Evolutionary conservation across 192 early-diverging fungal species (phyloP).

Genomic region (Funneliformis geosporum): DNA sequence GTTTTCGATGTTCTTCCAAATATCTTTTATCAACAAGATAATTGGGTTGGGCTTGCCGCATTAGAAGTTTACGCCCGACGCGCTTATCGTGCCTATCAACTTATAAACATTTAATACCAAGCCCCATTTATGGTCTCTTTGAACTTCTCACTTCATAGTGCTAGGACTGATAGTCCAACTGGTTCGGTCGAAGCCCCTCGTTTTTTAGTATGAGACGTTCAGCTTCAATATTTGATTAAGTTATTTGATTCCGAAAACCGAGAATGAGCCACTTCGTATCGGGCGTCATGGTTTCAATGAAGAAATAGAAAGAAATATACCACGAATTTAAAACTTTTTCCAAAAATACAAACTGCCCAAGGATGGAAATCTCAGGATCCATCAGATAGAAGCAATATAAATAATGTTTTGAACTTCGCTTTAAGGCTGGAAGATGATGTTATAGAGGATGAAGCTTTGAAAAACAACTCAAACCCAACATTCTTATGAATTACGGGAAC

Average conservation of each 20-base stretch:
- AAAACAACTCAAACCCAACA: conserved; percentile 61
- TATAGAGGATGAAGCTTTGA: conserved; percentile 71
- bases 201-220: conserved; percentile 60
- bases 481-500: conserved; percentile 65
- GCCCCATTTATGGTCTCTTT: conserved; percentile 72
- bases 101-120: conserved; percentile 79
- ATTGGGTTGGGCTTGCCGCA: conserved; percentile 77
- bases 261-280: conserved; percentile 75
- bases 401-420: conserved; percentile 87
- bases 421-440: conserved; percentile 64
- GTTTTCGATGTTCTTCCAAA: conserved; percentile 93
- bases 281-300: conserved; percentile 85
- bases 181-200: conserved; percentile 38
- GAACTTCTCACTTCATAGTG: conserved; percentile 70
- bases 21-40: conserved; percentile 89
- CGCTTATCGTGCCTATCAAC: conserved; percentile 96
- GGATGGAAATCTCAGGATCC: not conserved
- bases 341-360: conserved; percentile 40
- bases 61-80: conserved; percentile 96
- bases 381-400: conserved; percentile 46
- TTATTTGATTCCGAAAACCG: conserved; percentile 71
- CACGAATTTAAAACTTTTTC: conserved; percentile 64
- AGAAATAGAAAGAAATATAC: conserved; percentile 68
- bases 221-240: conserved; percentile 81
- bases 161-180: conserved; percentile 46